phyloP scores from a whole-genome alignment of 148 eudicot species.

The Simmondsia chinensis region DNA sequence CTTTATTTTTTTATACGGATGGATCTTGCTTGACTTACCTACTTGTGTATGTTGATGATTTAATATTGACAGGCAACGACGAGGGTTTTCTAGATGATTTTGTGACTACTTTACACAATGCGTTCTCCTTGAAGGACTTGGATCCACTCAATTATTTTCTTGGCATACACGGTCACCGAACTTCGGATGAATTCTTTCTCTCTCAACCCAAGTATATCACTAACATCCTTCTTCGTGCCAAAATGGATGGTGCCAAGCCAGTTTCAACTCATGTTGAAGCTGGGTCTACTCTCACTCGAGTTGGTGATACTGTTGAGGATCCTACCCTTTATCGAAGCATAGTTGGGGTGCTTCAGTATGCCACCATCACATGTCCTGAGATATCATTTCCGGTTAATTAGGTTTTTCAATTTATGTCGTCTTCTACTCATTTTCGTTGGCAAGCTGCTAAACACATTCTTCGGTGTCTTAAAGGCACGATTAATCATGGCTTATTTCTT shows the following conservation, averaged over 20 bases:
- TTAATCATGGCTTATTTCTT: too few species aligned
- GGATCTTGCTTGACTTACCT: background rate
- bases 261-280: too few species aligned
- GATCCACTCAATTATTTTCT: background rate
- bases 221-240: background rate
- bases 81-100: background rate
- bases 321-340: too few species aligned
- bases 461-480: too few species aligned
- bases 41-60: conserved; percentile 1
- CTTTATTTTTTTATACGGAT: background rate
- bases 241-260: background rate
- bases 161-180: background rate
- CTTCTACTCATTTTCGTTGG: too few species aligned
- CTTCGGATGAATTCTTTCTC: background rate
- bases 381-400: too few species aligned
- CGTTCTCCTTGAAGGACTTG: background rate
- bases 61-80: background rate
- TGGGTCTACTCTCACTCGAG: too few species aligned
- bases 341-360: too few species aligned
- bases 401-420: too few species aligned
- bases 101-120: background rate
- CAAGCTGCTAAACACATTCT: too few species aligned
- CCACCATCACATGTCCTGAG: too few species aligned
- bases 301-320: too few species aligned
- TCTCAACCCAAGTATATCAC: background rate